Evolutionary conservation across 2,329 filamentous ascomycete genomes (phyloP).

Genomic region (Penicillium sp.): DNA sequence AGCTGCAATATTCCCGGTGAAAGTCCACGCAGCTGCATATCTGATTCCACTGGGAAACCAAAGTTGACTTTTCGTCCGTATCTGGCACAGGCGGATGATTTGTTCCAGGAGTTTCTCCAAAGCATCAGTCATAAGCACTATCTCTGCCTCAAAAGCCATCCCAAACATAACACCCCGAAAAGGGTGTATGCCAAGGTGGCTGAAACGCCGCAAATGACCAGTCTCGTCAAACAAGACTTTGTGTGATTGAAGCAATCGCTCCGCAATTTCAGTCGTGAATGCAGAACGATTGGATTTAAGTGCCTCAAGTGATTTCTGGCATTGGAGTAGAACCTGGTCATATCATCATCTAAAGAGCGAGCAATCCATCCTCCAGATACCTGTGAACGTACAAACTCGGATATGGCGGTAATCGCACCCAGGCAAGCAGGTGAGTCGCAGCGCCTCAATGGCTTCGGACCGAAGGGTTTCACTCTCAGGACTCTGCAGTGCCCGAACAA

Average conservation of each 20-base stretch:
- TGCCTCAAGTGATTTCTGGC: background rate
- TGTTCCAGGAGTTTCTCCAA: background rate
- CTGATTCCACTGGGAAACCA: background rate
- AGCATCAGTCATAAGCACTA: background rate
- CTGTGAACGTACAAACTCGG: background rate
- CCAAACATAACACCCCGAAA: background rate
- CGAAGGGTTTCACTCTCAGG: background rate
- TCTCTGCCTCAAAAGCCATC: background rate
- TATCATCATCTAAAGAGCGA: background rate
- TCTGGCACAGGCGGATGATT: background rate
- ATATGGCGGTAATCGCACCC: background rate
- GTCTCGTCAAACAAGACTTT: background rate
- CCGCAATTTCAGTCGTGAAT: background rate
- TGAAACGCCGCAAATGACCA: background rate
- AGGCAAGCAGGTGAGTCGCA: background rate
- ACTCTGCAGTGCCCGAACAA: background rate
- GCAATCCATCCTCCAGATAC: background rate
- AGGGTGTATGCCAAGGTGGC: background rate
- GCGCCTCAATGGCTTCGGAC: background rate
- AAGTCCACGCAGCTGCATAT: background rate
- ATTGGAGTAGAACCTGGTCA: background rate
- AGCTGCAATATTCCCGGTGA: background rate
- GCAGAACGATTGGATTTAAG: background rate
- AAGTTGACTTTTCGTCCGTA: background rate
- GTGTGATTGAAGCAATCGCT: background rate